phyloP scores from a whole-genome alignment of 139 green algal genomes.

The Dunaliella primolecta region DNA sequence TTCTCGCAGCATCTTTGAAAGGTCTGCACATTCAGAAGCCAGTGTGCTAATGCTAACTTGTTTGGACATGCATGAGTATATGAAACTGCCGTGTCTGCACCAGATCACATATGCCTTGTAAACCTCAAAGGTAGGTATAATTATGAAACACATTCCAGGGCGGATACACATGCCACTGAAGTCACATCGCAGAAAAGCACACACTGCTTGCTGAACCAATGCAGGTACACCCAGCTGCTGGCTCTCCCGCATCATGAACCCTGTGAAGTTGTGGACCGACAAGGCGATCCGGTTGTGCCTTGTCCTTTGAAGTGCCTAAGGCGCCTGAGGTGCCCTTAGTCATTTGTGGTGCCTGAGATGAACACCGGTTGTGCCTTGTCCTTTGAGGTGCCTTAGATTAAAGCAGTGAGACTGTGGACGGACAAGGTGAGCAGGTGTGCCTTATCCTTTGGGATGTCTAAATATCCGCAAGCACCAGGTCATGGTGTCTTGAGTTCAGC shows the following conservation, averaged over 20 bases:
- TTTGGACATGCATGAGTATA: neutral
- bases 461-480: no score
- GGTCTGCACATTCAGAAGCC: no score
- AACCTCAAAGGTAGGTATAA: neutral
- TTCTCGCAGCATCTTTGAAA: no score
- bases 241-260: neutral
- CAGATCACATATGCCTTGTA: neutral
- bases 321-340: no score
- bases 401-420: no score
- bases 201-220: neutral
- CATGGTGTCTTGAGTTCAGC: no score
- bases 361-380: neutral
- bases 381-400: no score
- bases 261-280: neutral
- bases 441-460: no score
- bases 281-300: neutral
- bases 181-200: neutral
- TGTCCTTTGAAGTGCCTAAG: neutral
- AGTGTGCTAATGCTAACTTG: no score
- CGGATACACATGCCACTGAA: neutral
- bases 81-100: neutral
- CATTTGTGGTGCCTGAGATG: no score
- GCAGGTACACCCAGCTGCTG: neutral
- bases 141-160: neutral
- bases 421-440: no score